phyloP scores from a whole-genome alignment of 768 basidiomycete species.

The Pholiota microspora region DNA sequence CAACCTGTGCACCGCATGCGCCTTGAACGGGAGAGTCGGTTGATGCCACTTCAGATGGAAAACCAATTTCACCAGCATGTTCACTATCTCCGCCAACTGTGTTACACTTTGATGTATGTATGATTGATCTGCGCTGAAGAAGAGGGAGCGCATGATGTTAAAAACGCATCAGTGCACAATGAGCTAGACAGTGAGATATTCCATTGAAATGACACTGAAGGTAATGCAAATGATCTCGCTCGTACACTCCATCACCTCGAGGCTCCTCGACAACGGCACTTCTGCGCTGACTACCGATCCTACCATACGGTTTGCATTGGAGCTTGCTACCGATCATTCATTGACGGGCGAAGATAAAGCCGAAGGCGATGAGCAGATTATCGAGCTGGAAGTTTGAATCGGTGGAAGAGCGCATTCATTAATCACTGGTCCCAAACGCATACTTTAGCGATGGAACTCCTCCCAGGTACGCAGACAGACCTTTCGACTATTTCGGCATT shows the following conservation, averaged over 20 bases:
- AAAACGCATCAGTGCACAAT: neutral
- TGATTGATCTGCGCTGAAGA: too few relatives aligned
- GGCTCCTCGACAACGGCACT: neutral
- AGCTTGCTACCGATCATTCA: neutral
- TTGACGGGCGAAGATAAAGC: neutral
- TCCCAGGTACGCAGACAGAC: neutral
- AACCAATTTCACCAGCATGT: neutral
- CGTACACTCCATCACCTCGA: neutral
- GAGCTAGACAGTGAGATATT: neutral
- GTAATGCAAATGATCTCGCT: neutral
- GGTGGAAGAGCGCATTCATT: neutral
- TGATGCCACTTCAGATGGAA: neutral
- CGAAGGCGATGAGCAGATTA: neutral
- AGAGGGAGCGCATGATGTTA: neutral
- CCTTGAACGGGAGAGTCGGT: neutral
- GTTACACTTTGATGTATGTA: neutral
- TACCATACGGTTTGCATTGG: neutral
- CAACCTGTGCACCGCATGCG: neutral
- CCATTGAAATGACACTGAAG: neutral
- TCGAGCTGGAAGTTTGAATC: neutral
- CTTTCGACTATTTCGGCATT: neutral
- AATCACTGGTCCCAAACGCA: neutral
- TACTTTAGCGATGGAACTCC: neutral
- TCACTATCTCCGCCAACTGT: neutral
- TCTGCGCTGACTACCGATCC: neutral